These are phyloP conservation scores for Colletotrichum lini DNA, from an alignment of 2,329 filamentous ascomycete species.

Conservation along the genomic window DNA sequence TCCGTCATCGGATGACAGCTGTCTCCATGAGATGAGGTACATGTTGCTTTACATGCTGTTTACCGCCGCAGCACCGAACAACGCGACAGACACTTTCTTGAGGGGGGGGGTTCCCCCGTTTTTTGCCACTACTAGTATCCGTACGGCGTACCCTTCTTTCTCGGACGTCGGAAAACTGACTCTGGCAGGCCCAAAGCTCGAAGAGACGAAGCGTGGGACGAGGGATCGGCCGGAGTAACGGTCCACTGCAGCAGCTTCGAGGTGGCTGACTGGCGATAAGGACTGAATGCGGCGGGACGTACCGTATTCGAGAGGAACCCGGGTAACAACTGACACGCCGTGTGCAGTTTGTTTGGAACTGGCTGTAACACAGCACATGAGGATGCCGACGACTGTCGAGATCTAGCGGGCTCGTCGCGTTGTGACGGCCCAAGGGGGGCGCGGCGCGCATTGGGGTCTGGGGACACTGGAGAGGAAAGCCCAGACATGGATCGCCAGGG, in stretches of 20 bases:
- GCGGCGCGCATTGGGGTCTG: constrained; percentile 8
- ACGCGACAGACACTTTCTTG: background rate
- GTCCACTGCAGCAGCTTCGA: constrained; percentile 22
- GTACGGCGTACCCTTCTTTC: constrained; percentile 4
- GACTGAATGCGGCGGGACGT: constrained; percentile 20
- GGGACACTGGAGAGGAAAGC: constrained; percentile 6
- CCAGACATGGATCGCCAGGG: constrained; percentile 37
- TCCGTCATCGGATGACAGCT: constrained; percentile 6
- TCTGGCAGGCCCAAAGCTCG: constrained; percentile 29
- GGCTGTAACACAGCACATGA: constrained; percentile 15
- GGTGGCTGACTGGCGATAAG: constrained; percentile 16
- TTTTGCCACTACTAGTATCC: constrained; percentile 23
- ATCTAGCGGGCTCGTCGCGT: constrained; percentile 24
- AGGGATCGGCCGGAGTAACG: constrained; percentile 21
- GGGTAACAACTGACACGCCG: background rate
- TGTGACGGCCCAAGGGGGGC: constrained; percentile 7
- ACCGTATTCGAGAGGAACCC: constrained; percentile 11
- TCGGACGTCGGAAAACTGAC: constrained; percentile 1
- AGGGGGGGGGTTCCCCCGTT: no score
- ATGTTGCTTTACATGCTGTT: constrained; percentile 1
- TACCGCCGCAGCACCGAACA: constrained; percentile 11
- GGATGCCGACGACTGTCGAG: constrained; percentile 16
- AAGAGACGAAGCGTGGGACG: constrained; percentile 19
- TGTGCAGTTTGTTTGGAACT: constrained; percentile 28
- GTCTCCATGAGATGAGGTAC: background rate